These are phyloP conservation scores for Fusarium gaditjirri DNA, from an alignment of 2,329 filamentous ascomycete species.

Conservation along the genomic window DNA sequence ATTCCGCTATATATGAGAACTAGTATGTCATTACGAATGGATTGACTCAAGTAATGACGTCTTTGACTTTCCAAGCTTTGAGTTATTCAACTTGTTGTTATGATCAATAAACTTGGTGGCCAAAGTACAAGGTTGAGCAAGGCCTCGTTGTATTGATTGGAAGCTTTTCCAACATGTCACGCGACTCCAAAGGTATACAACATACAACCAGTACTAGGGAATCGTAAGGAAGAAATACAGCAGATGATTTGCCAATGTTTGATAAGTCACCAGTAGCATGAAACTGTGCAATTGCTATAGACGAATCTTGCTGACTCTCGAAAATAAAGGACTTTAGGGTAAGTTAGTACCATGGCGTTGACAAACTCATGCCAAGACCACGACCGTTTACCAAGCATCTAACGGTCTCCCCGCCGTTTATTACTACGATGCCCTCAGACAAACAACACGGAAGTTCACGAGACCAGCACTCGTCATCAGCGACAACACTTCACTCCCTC, in stretches of 20 bases:
- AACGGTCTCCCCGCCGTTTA: conserved; percentile 17
- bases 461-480: conserved; percentile 3
- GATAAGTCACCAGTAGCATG: not conserved
- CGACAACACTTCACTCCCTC: not conserved
- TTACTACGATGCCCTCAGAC: not conserved
- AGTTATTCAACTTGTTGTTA: not conserved
- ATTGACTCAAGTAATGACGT: not conserved
- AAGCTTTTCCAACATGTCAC: not conserved
- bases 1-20: not conserved
- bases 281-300: not conserved
- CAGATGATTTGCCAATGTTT: accelerated
- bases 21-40: not conserved
- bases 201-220: accelerated
- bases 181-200: accelerated
- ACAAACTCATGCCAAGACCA: not conserved
- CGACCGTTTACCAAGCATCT: conserved; percentile 3
- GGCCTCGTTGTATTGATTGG: accelerated
- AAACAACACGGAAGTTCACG: not conserved
- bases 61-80: not conserved
- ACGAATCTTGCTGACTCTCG: not conserved
- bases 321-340: not conserved
- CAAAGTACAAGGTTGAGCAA: not conserved
- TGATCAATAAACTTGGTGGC: not conserved
- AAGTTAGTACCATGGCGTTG: not conserved
- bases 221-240: accelerated